A percentile compares a stretch with the other conserved stretches of the same genome.
Evolutionary conservation across 768 basidiomycete species (phyloP).

Genomic region (Boletus eberwhitei): DNA sequence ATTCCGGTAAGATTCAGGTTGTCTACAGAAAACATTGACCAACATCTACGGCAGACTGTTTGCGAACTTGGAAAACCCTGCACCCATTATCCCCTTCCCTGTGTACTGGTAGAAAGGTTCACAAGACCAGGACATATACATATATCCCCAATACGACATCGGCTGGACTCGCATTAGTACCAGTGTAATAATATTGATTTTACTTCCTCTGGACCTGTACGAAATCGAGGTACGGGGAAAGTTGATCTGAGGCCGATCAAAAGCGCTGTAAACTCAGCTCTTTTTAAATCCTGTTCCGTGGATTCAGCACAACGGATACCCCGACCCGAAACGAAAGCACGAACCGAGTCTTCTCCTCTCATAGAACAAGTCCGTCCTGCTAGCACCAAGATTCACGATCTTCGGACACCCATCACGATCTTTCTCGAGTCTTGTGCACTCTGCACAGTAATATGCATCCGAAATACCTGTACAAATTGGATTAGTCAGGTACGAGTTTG

Average conservation of each 20-base stretch:
- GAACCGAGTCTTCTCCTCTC: slow-evolving; percentile 81
- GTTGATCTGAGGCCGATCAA: background rate
- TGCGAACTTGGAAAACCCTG: slow-evolving; percentile 56
- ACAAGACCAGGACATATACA: background rate
- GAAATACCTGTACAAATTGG: slow-evolving; percentile 70
- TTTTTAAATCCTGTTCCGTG: slow-evolving; percentile 30
- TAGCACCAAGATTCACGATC: slow-evolving; percentile 95
- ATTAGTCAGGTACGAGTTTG: background rate
- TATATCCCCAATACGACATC: slow-evolving; percentile 1
- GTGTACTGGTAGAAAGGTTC: slow-evolving; percentile 46
- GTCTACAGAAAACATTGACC: slow-evolving; percentile 3
- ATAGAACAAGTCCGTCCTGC: slow-evolving; percentile 89
- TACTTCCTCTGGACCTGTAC: background rate
- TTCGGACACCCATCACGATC: slow-evolving; percentile 98
- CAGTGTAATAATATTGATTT: background rate
- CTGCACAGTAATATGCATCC: slow-evolving; percentile 98
- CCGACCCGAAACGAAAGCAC: slow-evolving; percentile 14
- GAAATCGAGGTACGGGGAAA: background rate
- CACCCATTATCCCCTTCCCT: slow-evolving; percentile 60
- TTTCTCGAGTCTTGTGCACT: slow-evolving; percentile 95
- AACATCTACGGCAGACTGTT: slow-evolving; percentile 39
- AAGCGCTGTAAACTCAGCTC: slow-evolving; percentile 19
- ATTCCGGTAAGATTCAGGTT: slow-evolving; percentile 50
- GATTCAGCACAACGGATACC: background rate
- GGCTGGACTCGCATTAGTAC: slow-evolving; percentile 2